phyloP scores from a whole-genome alignment of 2,329 filamentous ascomycete genomes.

The Thielaviopsis cerberus region DNA sequence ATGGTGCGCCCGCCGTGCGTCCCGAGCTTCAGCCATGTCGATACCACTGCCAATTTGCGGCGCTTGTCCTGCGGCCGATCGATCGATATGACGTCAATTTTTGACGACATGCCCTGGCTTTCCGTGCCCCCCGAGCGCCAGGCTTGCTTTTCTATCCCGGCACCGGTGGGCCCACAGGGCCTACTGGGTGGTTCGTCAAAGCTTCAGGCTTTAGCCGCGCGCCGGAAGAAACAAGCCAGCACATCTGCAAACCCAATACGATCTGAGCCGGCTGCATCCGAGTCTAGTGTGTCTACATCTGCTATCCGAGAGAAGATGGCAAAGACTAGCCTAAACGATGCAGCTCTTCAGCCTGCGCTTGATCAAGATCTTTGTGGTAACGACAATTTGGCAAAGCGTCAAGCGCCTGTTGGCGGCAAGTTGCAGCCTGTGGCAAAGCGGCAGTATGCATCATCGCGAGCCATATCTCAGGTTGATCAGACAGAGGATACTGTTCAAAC shows the following conservation, averaged over 20 bases:
- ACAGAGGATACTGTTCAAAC: background rate
- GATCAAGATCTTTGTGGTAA: background rate
- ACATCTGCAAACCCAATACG: constrained; percentile 19
- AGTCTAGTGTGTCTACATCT: background rate
- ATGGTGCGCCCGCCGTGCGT: background rate
- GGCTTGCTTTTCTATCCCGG: constrained; percentile 42
- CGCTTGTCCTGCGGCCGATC: background rate
- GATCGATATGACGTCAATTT: constrained; percentile 33
- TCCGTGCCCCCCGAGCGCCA: constrained; percentile 47
- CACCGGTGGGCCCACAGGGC: constrained; percentile 34
- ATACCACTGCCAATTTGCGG: background rate
- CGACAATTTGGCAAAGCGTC: background rate
- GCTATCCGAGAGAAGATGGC: constrained; percentile 1
- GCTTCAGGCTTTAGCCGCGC: constrained; percentile 71
- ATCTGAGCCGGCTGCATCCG: background rate
- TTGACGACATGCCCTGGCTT: constrained; percentile 73
- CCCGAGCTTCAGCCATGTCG: background rate
- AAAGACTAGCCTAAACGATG: background rate
- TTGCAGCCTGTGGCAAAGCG: background rate
- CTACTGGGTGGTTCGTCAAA: constrained; percentile 77
- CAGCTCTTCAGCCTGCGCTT: background rate
- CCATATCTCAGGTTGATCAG: background rate
- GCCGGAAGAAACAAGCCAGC: constrained; percentile 64
- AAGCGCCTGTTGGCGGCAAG: background rate
- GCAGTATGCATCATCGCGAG: background rate